A percentile compares a stretch with the other conserved stretches of the same genome.
Conservation (phyloP, 2,329 filamentous ascomycete species). For the Botrytis byssoidea region DNA sequence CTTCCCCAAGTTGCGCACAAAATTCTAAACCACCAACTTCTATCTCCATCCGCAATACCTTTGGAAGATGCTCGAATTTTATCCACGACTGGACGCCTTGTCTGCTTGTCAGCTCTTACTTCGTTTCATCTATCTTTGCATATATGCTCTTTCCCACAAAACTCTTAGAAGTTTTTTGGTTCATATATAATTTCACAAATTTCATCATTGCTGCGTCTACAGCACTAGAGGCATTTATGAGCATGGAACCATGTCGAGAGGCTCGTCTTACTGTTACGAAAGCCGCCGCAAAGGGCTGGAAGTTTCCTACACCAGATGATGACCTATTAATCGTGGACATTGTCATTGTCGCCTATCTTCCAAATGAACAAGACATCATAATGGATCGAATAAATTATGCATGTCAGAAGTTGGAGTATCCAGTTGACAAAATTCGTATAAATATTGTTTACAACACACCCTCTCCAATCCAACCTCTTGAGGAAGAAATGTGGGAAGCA, state of each 20-base stretch:
- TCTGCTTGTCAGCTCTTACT: slow-evolving; percentile 43
- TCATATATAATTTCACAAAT: slow-evolving; percentile 46
- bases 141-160: slow-evolving; percentile 43
- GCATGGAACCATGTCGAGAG: slow-evolving; percentile 41
- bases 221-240: slow-evolving; percentile 45
- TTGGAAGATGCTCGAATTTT: slow-evolving; percentile 16
- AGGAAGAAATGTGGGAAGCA: slow-evolving; percentile 44
- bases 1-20: neutral
- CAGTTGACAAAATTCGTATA: slow-evolving; percentile 46
- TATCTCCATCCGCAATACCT: neutral
- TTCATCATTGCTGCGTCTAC: slow-evolving; percentile 45
- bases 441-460: slow-evolving; percentile 52
- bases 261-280: slow-evolving; percentile 42
- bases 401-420: slow-evolving; percentile 47
- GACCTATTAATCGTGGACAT: slow-evolving; percentile 46
- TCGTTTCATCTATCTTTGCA: slow-evolving; percentile 43
- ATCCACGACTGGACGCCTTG: slow-evolving; percentile 44
- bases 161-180: slow-evolving; percentile 45
- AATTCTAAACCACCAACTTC: neutral
- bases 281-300: slow-evolving; percentile 43
- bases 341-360: slow-evolving; percentile 50
- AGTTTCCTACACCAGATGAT: slow-evolving; percentile 44
- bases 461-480: slow-evolving; percentile 46
- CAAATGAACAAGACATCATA: slow-evolving; percentile 51
- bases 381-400: slow-evolving; percentile 48